Evolutionary conservation across 1,139 yeast genomes (phyloP), one percentile per base, ranked within the genome.

Genomic region (Suhomyces wounanorum): DNA sequence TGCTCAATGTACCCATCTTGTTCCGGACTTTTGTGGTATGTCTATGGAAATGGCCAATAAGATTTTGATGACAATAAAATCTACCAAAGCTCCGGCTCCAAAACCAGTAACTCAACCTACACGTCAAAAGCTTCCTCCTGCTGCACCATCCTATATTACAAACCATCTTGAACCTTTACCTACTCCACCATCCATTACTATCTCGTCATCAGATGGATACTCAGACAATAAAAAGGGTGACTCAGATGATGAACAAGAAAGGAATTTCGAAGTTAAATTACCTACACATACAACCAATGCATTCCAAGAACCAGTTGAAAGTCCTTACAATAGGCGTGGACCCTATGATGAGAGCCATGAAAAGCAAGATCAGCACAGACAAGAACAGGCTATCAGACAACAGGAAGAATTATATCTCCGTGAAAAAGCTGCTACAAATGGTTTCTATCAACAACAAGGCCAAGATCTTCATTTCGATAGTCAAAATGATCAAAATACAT

Each of bases 11-110:
- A 87, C 95, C 8, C 97, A 91, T 65, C 77, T 92, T 64, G 98
- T 94, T 25, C 99, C 99, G 1, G 97, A 94, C 66, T 89, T 94
- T 68, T 94, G 99, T 75, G 99, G 99, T 52, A 92, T 94, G 96
- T 83, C 97, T 1, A 90, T 94, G 92, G 97, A 91, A 64, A 89
- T 88, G 83, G 98, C 98, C 3, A 91, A 90, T 62, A 88, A 87
- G 66, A 89, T 94, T 55, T 73, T 94, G 54, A 83, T 84, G 54
- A 90, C 97, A 7, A 91, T 94, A 64, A 87, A 89, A 64, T 83
- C 87, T 41, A 87, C 97, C 1, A 86, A 88, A 63, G 80, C 77
- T 52, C 70, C 73, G 23, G 59, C 57, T 17, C 56, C 56, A 45
- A 55, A 48, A 44, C 47, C 55, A 39, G 61, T 62, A 3, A 55